These are phyloP conservation scores for Populus euphratica DNA, from an alignment of 345 rosid genomes.

Conservation along the genomic window DNA sequence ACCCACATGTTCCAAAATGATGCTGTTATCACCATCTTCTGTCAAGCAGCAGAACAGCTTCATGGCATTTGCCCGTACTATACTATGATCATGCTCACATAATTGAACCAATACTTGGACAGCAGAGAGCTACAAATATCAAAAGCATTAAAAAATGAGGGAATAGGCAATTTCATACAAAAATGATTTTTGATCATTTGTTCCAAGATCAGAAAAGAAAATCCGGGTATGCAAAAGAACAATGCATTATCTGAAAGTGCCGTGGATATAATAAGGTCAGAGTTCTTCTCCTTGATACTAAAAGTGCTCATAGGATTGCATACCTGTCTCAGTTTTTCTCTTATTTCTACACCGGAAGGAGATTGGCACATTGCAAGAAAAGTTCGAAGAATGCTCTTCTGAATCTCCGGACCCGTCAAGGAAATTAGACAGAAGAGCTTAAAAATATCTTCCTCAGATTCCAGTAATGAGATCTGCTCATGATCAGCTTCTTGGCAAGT, in stretches of 20 bases:
- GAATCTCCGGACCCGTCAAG: conserved; percentile 27
- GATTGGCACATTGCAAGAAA: conserved; percentile 23
- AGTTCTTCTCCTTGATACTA: not conserved
- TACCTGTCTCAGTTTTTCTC: conserved; percentile 32
- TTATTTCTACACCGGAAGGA: conserved; percentile 18
- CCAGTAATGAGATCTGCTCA: conserved; percentile 22
- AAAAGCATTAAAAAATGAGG: not conserved
- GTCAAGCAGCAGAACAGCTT: conserved; percentile 29
- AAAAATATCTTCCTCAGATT: conserved; percentile 26
- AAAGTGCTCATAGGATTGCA: not conserved
- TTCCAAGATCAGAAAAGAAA: not conserved
- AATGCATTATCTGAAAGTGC: not conserved
- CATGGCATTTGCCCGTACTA: conserved; percentile 20
- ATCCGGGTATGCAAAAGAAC: not conserved
- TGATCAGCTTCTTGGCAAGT: conserved; percentile 8
- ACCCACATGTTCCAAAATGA: conserved; percentile 27
- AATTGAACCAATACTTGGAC: conserved; percentile 31
- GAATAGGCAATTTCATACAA: not conserved
- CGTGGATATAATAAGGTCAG: not conserved
- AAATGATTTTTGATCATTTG: not conserved
- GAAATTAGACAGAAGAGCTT: conserved; percentile 28
- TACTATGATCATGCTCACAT: conserved; percentile 20
- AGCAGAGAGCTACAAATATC: conserved; percentile 23
- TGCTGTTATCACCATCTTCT: conserved; percentile 21
- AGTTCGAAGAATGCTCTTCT: conserved; percentile 25